Evolutionary conservation across 257 asterid species (phyloP), one percentile per base, ranked within the genome.

Genomic region (Nicotiana benthamiana): DNA sequence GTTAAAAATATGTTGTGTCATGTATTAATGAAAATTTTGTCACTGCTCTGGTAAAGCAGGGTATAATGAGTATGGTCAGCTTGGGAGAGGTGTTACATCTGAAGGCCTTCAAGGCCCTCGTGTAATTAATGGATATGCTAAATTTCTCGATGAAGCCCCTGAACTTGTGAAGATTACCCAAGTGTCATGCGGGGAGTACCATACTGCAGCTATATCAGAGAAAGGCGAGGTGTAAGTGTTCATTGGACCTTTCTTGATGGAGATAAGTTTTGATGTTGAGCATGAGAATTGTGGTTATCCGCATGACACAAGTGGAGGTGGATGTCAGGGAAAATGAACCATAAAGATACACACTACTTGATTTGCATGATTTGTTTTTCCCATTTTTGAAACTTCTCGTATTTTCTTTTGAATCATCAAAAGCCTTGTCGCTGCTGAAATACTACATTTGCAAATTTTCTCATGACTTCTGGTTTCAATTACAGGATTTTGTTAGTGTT

Each of bases 101-200:
- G 99, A 91, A 89, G 99, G 99, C 56, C 97, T 94, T 86, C 98
- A 96, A 88, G 92, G 92, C 97, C 95, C 98, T 89, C 91, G 83
- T 79, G 72, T 91, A 70, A 94, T 96, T 79, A 88, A 87, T 75
- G 93, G 91, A 46, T 96, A 88, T 82, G 96, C 99, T 83, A 92
- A 89, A 87, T 91, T 90, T 89, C 98, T 94, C 40, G 97, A 94
- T 76, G 99, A 96, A 77, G 88, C 97, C 90, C 99, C 99, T 32
- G 99, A 96, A 91, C 89, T 86, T 86, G 96, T 96, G 90, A 94
- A 91, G 94, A 90, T 94, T 89, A 85, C 75, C 85, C 93, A 90
- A 87, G 92, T 94, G 86, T 91, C 98, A 81, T 94, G 98, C 79
- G 98, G 98, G 82, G 99, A 94, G 88, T 96, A 94, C 90, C 99